phyloP scores from a whole-genome alignment of 352 stramenopile genomes.

The Phytopythium mirpurense region DNA sequence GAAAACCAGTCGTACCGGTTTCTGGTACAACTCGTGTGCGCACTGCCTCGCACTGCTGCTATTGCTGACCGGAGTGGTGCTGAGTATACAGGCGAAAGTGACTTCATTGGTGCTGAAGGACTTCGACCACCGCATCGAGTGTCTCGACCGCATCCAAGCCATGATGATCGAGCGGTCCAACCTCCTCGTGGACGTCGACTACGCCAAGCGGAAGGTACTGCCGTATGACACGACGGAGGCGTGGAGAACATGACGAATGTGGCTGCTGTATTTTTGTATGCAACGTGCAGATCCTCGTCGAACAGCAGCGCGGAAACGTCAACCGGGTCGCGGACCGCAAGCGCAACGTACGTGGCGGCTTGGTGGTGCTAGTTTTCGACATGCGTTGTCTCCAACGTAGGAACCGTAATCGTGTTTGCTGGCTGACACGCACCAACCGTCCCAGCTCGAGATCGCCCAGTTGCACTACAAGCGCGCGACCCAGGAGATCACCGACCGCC shows the following conservation, averaged over 20 bases:
- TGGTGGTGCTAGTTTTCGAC: neutral
- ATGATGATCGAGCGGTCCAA: conserved; percentile 40
- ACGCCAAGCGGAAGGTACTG: conserved; percentile 55
- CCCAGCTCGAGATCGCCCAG: conserved; percentile 25
- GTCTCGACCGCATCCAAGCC: conserved; percentile 26
- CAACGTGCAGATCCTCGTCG: conserved; percentile 29
- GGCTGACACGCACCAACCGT: too few relatives aligned
- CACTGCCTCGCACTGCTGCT: conserved; percentile 1
- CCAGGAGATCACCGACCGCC: conserved; percentile 18
- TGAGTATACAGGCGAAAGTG: conserved; percentile 25
- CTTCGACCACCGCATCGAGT: conserved; percentile 36
- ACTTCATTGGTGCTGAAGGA: conserved; percentile 24
- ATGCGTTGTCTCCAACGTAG: too few relatives aligned
- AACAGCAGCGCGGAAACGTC: conserved; percentile 53
- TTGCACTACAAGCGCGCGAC: conserved; percentile 25
- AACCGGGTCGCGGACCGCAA: conserved; percentile 56
- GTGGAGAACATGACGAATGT: too few relatives aligned
- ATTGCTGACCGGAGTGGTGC: neutral
- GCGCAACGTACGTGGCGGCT: conserved; percentile 32
- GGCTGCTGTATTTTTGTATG: neutral
- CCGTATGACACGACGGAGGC: too few relatives aligned
- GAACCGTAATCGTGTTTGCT: too few relatives aligned
- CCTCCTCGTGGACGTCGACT: conserved; percentile 67
- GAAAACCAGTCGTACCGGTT: conserved; percentile 11
- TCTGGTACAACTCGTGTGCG: neutral